Percentiles rank a stretch among this genome's conserved stretches.
These are phyloP conservation scores for Daldinia decipiens DNA, from an alignment of 495 filamentous ascomycete species.

Conservation along the genomic window DNA sequence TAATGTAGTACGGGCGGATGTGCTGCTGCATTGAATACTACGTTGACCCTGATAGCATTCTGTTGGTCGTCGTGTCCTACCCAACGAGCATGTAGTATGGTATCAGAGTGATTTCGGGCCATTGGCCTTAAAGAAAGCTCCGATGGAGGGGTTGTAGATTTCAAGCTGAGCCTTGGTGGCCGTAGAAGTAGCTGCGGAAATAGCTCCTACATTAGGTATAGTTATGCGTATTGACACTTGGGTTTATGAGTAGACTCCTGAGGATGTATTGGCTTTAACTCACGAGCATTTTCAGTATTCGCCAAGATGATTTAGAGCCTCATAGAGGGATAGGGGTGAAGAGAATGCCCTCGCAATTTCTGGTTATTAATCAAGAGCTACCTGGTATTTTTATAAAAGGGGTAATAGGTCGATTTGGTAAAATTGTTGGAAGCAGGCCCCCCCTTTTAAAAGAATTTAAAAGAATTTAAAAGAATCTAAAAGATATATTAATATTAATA, in stretches of 20 bases:
- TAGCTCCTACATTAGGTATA: background rate
- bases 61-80: too few species aligned
- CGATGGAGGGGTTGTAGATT: background rate
- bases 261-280: too few species aligned
- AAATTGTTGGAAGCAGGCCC: too few species aligned
- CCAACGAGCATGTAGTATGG: background rate
- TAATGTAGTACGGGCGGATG: background rate
- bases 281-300: background rate
- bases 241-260: too few species aligned
- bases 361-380: background rate
- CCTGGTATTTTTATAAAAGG: too few species aligned
- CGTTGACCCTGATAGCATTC: background rate
- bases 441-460: too few species aligned
- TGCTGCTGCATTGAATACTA: background rate
- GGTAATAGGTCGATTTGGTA: too few species aligned
- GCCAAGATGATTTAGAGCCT: background rate
- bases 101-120: background rate
- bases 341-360: background rate
- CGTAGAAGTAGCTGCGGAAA: background rate
- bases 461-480: too few species aligned
- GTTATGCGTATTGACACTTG: too few species aligned
- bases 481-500: too few species aligned
- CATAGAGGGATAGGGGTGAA: background rate
- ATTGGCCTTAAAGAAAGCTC: background rate
- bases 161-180: background rate